Base-by-base conservation (phyloP, 2,329 filamentous ascomycete species). In the Epichloe glyceriae region DNA sequence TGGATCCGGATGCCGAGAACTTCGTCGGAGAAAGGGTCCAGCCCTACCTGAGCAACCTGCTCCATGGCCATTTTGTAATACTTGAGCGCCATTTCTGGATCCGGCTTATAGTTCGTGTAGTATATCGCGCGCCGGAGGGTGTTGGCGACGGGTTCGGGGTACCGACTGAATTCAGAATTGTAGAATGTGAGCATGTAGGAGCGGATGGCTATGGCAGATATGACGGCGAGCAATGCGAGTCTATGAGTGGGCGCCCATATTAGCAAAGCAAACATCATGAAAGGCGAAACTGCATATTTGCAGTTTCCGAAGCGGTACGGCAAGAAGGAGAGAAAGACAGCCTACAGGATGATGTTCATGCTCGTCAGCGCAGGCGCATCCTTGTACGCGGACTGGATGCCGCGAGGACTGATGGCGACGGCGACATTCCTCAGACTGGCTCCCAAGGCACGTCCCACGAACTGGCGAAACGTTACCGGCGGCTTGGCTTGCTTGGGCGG, bases 1-100 rank as follows among this genome's bases (percentile, higher is more conserved):
- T 90, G 82, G 47, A 97, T 83, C 62, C 89, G 88, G 49, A 97
- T 82, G 8, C 93, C 93, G 58, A 96, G 75, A 35, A 96, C 83
- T 64, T 96, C 90, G 59, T 96, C 86, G 4, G 86, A 90, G 64
- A 90, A 94, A 0, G 87, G 88, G 62, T 97, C 88, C 71, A 98
- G 79, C 0, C 82, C 81, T 47, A 85, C 62, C 60, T 88, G 82
- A 47, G 82, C 72, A 52, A 88, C 88, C 48, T 85, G 75, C 55
- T 82, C 74, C 52, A 97, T 73, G 3, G 90, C 89, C 56, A 85
- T 78, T 60, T 83, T 83, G 65, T 95, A 97, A 65, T 88, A 88
- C 58, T 88, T 85, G 53, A 94, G 73, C 1, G 91, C 90, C 50
- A 85, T 76, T 52, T 85, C 77, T 3, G 87, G 81, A 53, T 95